Conservation (phyloP, 2,329 filamentous ascomycete species). For the Malbranchea zuffiana region DNA sequence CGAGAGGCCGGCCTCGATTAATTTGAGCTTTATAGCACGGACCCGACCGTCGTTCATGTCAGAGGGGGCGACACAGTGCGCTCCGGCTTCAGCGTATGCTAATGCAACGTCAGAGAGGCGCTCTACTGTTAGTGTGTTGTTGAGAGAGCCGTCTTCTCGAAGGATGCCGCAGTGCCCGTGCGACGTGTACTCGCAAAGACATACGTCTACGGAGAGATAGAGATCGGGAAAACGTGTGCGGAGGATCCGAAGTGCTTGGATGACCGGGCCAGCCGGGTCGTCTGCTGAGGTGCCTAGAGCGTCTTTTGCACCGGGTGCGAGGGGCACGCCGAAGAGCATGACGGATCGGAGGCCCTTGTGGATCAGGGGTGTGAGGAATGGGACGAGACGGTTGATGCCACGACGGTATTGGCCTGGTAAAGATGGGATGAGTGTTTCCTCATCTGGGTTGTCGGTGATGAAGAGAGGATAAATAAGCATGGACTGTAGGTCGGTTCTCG, state of each 20-base stretch:
- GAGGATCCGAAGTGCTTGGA: constrained; percentile 72
- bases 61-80: constrained; percentile 90
- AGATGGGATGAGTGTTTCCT: constrained; percentile 80
- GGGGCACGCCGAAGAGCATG: constrained; percentile 89
- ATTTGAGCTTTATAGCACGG: constrained; percentile 91
- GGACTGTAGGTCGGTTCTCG: constrained; percentile 45
- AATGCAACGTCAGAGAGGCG: constrained; percentile 96
- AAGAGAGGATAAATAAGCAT: constrained; percentile 99
- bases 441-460: constrained; percentile 85
- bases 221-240: constrained; percentile 77
- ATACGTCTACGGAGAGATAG: constrained; percentile 87
- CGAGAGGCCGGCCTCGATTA: constrained; percentile 87
- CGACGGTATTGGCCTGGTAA: constrained; percentile 83
- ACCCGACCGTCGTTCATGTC: constrained; percentile 99
- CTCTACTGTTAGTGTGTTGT: constrained; percentile 88
- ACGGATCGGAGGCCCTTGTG: constrained; percentile 85
- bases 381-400: constrained; percentile 73
- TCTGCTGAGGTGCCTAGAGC: constrained; percentile 84
- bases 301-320: constrained; percentile 73
- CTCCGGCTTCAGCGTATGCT: constrained; percentile 88
- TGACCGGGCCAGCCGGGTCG: constrained; percentile 85
- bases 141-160: constrained; percentile 80
- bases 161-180: constrained; percentile 97
- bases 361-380: constrained; percentile 76
- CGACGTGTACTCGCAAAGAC: constrained; percentile 95